Conservation (phyloP, 2,329 filamentous ascomycete genomes). For the Fusarium drepaniforme region DNA sequence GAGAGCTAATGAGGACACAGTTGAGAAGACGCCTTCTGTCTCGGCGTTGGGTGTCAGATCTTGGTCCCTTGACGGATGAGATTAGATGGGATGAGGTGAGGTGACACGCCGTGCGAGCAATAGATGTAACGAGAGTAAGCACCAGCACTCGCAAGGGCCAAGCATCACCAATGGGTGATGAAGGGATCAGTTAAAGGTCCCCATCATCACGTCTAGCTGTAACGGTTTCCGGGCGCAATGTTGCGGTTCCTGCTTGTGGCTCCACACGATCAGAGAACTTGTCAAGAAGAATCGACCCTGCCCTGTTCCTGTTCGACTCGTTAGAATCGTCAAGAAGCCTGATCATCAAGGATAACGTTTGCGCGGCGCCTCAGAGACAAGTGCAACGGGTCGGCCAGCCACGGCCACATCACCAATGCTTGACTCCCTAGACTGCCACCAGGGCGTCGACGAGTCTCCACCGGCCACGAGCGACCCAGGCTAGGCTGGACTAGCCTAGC, state of each 20-base stretch:
- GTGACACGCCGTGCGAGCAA: constrained; percentile 22
- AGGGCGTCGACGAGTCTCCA: constrained; percentile 34
- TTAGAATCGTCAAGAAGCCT: background rate
- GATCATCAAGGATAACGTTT: constrained; percentile 4
- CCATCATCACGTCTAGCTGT: constrained; percentile 22
- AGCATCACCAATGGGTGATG: constrained; percentile 23
- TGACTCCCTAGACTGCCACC: constrained; percentile 16
- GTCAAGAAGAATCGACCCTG: background rate
- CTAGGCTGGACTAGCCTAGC: constrained; percentile 9
- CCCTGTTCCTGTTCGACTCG: background rate
- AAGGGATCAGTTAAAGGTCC: constrained; percentile 18
- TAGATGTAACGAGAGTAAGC: constrained; percentile 14
- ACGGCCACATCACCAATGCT: constrained; percentile 33
- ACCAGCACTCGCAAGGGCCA: constrained; percentile 14
- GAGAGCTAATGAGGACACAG: background rate
- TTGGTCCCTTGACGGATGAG: constrained; percentile 10
- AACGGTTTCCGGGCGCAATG: constrained; percentile 30
- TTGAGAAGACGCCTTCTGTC: background rate
- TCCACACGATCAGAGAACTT: constrained; percentile 12
- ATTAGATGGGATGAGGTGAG: constrained; percentile 26
- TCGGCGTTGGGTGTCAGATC: constrained; percentile 11
- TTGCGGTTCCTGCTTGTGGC: constrained; percentile 34
- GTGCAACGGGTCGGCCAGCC: constrained; percentile 17
- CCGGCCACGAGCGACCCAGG: constrained; percentile 35
- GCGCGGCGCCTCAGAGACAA: constrained; percentile 8